These are phyloP conservation scores for Paecilomyces variotii DNA, from an alignment of 2,329 filamentous ascomycete species.

Conservation along the genomic window DNA sequence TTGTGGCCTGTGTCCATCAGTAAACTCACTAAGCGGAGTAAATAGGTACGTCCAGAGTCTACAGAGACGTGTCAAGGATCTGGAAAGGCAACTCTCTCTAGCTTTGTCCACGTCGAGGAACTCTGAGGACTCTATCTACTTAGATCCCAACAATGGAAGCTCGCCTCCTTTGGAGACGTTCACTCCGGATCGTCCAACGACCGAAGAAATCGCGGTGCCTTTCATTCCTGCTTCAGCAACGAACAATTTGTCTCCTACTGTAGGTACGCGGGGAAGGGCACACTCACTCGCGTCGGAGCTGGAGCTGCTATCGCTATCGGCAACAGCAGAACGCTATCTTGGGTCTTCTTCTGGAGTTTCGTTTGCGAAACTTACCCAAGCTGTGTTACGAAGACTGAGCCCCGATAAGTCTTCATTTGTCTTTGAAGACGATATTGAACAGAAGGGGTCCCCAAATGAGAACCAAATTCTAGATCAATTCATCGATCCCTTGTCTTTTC, in stretches of 20 bases:
- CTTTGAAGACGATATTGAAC: conserved; percentile 17
- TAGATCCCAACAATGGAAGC: neutral
- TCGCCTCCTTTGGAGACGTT: neutral
- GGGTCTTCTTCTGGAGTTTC: conserved; percentile 39
- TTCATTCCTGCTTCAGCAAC: conserved; percentile 5
- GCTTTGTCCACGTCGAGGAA: neutral
- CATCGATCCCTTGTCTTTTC: neutral
- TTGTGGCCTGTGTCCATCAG: neutral
- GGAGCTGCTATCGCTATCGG: conserved; percentile 34
- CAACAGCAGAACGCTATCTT: conserved; percentile 37
- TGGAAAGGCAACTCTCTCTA: conserved; percentile 7
- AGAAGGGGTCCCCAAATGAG: conserved; percentile 8
- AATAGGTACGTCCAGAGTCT: conserved; percentile 28
- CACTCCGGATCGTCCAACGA: neutral
- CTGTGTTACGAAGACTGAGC: conserved; percentile 33
- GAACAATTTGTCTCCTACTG: conserved; percentile 2
- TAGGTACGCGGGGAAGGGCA: conserved; percentile 5
- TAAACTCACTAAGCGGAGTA: neutral
- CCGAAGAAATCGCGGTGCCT: neutral
- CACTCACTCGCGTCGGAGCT: conserved; percentile 28
- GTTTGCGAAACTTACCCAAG: conserved; percentile 38
- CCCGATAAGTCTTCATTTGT: conserved; percentile 39
- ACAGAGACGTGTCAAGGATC: conserved; percentile 18
- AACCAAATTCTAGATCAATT: conserved; percentile 8
- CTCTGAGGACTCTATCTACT: neutral